A percentile compares a stretch with the other conserved stretches of the same genome.
phyloP scores from a whole-genome alignment of 2,329 filamentous ascomycete species.

The Aureobasidium sp. region DNA sequence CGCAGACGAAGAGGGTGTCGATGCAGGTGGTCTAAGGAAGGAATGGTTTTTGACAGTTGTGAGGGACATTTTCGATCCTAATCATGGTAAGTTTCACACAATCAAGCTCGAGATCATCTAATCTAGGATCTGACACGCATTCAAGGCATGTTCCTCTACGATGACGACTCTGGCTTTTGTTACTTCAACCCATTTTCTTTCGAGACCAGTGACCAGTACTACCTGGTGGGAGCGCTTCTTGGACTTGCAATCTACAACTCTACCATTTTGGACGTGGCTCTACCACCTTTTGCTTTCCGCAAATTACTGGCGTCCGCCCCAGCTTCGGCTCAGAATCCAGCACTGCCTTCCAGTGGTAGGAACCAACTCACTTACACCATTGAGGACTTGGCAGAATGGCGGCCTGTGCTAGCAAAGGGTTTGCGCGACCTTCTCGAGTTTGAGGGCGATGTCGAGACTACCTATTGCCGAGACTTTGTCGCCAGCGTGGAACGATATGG shows the following conservation, averaged over 20 bases:
- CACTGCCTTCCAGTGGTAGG: conserved; percentile 25
- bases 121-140: not conserved
- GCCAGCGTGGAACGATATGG: conserved; percentile 73
- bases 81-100: conserved; percentile 60
- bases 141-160: conserved; percentile 81
- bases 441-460: conserved; percentile 73
- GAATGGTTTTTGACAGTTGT: conserved; percentile 91
- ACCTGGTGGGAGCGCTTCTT: conserved; percentile 78
- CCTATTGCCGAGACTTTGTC: conserved; percentile 76
- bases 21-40: conserved; percentile 82
- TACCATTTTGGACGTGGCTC: conserved; percentile 79
- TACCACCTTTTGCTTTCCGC: conserved; percentile 83
- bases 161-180: conserved; percentile 82
- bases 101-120: not conserved
- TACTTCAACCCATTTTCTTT: conserved; percentile 91
- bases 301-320: conserved; percentile 76
- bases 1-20: conserved; percentile 80
- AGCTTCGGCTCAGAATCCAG: conserved; percentile 45
- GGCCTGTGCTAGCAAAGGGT: conserved; percentile 67
- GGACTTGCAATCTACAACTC: conserved; percentile 93
- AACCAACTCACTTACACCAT: conserved; percentile 62
- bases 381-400: conserved; percentile 75
- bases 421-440: conserved; percentile 71
- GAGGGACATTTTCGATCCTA: conserved; percentile 82
- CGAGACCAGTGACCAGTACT: conserved; percentile 87